phyloP scores from a whole-genome alignment of 192 early-diverging fungal genomes.

The Bifiguratus adelaidae region DNA sequence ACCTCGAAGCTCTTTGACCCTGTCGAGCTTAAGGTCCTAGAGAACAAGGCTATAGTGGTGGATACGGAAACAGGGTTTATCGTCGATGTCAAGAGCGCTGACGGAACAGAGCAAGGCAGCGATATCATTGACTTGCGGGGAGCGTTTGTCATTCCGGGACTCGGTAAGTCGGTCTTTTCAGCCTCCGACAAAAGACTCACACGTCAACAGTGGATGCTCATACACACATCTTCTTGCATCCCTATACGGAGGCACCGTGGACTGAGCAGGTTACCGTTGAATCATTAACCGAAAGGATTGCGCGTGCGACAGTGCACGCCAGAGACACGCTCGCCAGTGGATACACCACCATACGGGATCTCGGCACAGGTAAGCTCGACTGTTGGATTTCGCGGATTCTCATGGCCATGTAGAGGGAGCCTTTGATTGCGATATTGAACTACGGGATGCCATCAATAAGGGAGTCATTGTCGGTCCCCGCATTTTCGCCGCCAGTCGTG shows the following conservation, averaged over 20 bases:
- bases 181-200: too few species aligned
- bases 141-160: neutral
- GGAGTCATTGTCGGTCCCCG: neutral
- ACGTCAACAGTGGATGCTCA: neutral
- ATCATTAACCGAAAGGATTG: neutral
- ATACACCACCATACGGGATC: neutral
- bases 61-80: neutral
- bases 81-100: neutral
- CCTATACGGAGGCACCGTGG: neutral
- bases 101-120: neutral
- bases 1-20: slow-evolving; percentile 4
- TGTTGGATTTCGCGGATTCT: neutral
- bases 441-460: neutral
- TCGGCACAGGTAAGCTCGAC: neutral
- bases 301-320: neutral
- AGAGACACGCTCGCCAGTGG: neutral
- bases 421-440: neutral
- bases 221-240: neutral
- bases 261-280: neutral
- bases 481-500: neutral
- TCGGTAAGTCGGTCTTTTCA: neutral
- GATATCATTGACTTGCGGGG: neutral
- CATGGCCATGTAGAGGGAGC: neutral
- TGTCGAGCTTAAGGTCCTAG: neutral
- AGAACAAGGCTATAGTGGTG: neutral